A percentile compares a stretch with the other conserved stretches of the same genome.
These are phyloP conservation scores for Hyaloscypha hepaticicola DNA, from an alignment of 495 filamentous ascomycete species.

Conservation along the genomic window DNA sequence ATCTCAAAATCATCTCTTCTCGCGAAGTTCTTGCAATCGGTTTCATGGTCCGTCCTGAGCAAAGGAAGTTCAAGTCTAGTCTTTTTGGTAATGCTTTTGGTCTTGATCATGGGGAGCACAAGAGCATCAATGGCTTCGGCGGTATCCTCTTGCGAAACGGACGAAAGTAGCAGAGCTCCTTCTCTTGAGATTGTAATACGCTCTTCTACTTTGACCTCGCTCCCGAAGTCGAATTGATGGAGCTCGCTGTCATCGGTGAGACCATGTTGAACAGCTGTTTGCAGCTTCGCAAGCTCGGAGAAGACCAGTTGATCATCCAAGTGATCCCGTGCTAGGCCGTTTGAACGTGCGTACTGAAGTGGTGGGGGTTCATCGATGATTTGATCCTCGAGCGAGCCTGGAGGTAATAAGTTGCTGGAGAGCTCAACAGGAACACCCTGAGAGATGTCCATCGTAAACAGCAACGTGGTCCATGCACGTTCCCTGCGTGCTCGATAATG, in stretches of 20 bases:
- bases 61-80: slow-evolving; percentile 47
- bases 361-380: slow-evolving; percentile 23
- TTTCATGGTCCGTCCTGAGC: slow-evolving; percentile 48
- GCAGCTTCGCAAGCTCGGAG: slow-evolving; percentile 17
- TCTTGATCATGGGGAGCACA: slow-evolving; percentile 23
- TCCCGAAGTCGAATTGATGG: slow-evolving; percentile 30
- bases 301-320: slow-evolving; percentile 14
- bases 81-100: slow-evolving; percentile 8
- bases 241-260: slow-evolving; percentile 30
- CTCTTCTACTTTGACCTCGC: slow-evolving; percentile 28
- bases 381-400: not conserved
- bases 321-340: slow-evolving; percentile 41
- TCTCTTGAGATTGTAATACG: slow-evolving; percentile 32
- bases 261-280: slow-evolving; percentile 3
- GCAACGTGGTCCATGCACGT: too few relatives aligned
- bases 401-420: too few relatives aligned
- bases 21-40: slow-evolving; percentile 41
- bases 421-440: too few relatives aligned
- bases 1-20: slow-evolving; percentile 36
- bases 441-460: too few relatives aligned
- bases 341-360: slow-evolving; percentile 43
- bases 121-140: slow-evolving; percentile 30
- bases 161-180: slow-evolving; percentile 16
- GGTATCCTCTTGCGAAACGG: slow-evolving; percentile 19
- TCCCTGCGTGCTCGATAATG: too few relatives aligned